phyloP scores from a whole-genome alignment of 768 basidiomycete species.

The Mycena maculata region DNA sequence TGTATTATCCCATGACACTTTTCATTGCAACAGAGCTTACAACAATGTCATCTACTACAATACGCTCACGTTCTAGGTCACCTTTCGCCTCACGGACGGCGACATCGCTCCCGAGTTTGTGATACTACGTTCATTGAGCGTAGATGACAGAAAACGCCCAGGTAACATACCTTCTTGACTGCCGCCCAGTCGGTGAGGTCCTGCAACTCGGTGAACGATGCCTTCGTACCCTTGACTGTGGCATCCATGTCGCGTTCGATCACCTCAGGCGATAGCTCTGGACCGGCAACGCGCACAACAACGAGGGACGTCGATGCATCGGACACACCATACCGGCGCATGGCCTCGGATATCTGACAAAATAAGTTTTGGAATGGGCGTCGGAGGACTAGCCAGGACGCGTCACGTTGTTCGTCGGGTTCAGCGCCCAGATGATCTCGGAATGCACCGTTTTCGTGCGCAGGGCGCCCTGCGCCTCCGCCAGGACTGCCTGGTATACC shows the following conservation, averaged over 20 bases:
- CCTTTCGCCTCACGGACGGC: conserved; percentile 50
- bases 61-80: conserved; percentile 49
- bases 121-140: conserved; percentile 56
- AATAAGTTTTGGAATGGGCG: background rate
- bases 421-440: conserved; percentile 89
- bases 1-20: conserved; percentile 57
- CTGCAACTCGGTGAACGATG: conserved; percentile 56
- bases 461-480: conserved; percentile 66
- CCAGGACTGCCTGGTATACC: conserved; percentile 82
- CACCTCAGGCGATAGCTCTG: conserved; percentile 46
- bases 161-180: conserved; percentile 75
- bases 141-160: background rate
- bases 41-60: conserved; percentile 72
- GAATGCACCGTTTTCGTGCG: conserved; percentile 91
- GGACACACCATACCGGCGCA: conserved; percentile 87
- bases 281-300: conserved; percentile 73
- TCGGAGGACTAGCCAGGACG: background rate
- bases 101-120: conserved; percentile 74
- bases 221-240: conserved; percentile 69
- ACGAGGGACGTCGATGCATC: conserved; percentile 72
- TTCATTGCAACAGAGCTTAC: conserved; percentile 88
- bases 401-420: conserved; percentile 85
- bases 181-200: conserved; percentile 75
- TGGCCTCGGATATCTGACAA: conserved; percentile 85
- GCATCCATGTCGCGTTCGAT: conserved; percentile 65